Percentiles rank a stretch among this genome's conserved stretches.
Evolutionary conservation across 2,329 filamentous ascomycete species (phyloP).

Genomic region (Cryphonectria nitschkei): DNA sequence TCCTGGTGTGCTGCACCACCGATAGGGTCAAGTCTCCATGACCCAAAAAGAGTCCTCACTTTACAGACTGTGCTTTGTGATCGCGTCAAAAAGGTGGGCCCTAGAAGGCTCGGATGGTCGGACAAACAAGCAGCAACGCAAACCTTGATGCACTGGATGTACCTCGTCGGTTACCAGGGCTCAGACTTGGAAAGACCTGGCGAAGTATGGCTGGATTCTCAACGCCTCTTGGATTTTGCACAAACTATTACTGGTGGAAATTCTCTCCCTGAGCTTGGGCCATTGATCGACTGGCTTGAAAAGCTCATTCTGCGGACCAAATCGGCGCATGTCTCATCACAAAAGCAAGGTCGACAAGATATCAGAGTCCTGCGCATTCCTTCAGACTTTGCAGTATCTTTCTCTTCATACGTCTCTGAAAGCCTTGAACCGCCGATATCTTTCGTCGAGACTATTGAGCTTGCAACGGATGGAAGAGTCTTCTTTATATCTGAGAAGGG

Average conservation of each 20-base stretch:
- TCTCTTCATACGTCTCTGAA: neutral
- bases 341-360: neutral
- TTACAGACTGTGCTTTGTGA: neutral
- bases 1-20: neutral
- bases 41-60: neutral
- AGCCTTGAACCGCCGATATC: neutral
- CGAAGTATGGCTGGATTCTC: neutral
- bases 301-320: neutral
- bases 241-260: constrained; percentile 6
- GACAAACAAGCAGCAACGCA: constrained; percentile 10
- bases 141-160: constrained; percentile 8
- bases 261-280: neutral
- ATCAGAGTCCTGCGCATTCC: neutral
- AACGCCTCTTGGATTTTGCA: neutral
- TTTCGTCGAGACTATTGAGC: constrained; percentile 3
- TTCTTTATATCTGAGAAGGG: constrained; percentile 7
- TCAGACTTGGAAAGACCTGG: neutral
- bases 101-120: constrained; percentile 13
- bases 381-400: neutral
- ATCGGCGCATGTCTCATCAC: neutral
- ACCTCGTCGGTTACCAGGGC: neutral
- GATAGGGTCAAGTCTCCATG: neutral
- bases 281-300: neutral
- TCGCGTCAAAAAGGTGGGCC: neutral
- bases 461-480: constrained; percentile 14